Conservation (phyloP, 306 rosid genomes). For the Spatholobus suberectus region DNA sequence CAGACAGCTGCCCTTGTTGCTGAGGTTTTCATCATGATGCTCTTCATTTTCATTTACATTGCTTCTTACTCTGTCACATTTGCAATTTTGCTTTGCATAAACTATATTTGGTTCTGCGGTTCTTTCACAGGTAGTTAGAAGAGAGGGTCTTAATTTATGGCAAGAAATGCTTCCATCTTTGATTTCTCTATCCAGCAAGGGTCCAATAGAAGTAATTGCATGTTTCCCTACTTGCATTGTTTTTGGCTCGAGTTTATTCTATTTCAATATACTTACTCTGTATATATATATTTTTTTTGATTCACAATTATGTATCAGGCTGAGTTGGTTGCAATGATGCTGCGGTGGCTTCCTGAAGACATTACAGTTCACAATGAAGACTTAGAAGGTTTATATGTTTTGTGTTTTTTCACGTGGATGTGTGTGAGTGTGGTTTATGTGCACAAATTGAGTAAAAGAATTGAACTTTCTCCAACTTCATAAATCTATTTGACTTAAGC, state of each 20-base stretch:
- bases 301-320: conserved; percentile 61
- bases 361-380: conserved; percentile 97
- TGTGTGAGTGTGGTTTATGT: conserved; percentile 2
- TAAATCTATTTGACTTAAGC: conserved; percentile 22
- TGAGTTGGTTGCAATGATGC: conserved; percentile 95
- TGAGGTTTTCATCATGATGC: conserved; percentile 62
- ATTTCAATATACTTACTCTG: conserved; percentile 23
- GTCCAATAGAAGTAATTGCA: conserved; percentile 83
- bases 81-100: conserved; percentile 27
- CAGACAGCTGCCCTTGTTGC: conserved; percentile 98
- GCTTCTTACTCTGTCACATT: conserved; percentile 21
- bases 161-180: conserved; percentile 77
- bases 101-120: conserved; percentile 19
- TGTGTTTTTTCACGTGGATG: conserved; percentile 9
- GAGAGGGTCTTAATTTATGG: conserved; percentile 85
- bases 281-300: background rate
- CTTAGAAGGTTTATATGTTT: conserved; percentile 78
- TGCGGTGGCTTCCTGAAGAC: conserved; percentile 99
- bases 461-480: conserved; percentile 14
- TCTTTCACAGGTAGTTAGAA: conserved; percentile 79
- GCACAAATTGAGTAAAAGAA: conserved; percentile 33
- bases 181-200: conserved; percentile 79
- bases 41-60: conserved; percentile 30
- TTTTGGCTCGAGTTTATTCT: background rate
- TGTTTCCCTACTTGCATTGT: conserved; percentile 26